Base-by-base conservation (phyloP, 805 yeast genomes). In the Wickerhamomyces mucosus region DNA sequence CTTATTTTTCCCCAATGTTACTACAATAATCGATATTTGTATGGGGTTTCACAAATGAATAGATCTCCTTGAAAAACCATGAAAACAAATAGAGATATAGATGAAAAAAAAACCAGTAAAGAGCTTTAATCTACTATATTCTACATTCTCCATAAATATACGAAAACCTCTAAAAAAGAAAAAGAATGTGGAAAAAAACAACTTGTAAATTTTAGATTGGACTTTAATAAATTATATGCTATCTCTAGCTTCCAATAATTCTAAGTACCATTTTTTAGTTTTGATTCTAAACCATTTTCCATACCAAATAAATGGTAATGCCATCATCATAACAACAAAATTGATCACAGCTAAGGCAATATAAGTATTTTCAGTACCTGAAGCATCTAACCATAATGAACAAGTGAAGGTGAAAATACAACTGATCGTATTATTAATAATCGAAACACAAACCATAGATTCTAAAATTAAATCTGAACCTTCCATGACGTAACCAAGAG, bases 401-500 rank as follows among this genome's bases (percentile, higher is more conserved):
- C 82, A 76, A 4, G 71, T 65, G 49, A 77, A 77, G 0, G 83
- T 76, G 51, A 77, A 77, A 28, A 75, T 63, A 47, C 81, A 73
- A 13, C 78, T 78, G 40, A 76, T 65, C 37, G 69, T 59, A 52
- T 77, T 77, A 52, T 76, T 76, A 45, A 77, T 75, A 33, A 75
- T 65, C 15, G 65, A 58, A 17, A 78, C 80, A 34, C 82, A 80
- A 17, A 75, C 75, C 81, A 77, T 75, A 42, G 79, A 77, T 53
- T 76, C 82, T 41, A 76, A 58, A 34, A 76, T 73, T 68, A 76
- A 69, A 27, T 74, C 82, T 2, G 83, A 82, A 39, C 76, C 77
- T 40, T 74, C 79, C 80, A 76, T 75, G 38, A 74, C 57, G 36
- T 76, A 76, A 1, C 74, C 64, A 73, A 77, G 68, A 22, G 80